phyloP scores from a whole-genome alignment of 2,329 filamentous ascomycete species.

The Capronia americana region DNA sequence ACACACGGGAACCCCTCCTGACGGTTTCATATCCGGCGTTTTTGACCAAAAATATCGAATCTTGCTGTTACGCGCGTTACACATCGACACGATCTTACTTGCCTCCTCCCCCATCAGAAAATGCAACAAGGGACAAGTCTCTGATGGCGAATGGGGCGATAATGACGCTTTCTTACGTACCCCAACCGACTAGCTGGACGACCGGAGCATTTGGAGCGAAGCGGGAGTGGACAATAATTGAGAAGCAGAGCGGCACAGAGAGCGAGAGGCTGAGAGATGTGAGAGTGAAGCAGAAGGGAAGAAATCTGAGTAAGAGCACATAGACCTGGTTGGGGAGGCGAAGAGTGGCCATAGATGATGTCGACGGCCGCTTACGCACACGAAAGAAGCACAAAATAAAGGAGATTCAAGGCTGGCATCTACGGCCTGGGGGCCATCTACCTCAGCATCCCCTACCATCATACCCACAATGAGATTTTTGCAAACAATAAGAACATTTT shows the following conservation, averaged over 20 bases:
- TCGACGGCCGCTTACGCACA: constrained; percentile 21
- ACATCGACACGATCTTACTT: constrained; percentile 16
- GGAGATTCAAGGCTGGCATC: constrained; percentile 27
- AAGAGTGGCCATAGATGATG: constrained; percentile 19
- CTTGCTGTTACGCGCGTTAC: constrained; percentile 18
- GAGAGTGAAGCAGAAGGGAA: constrained; percentile 13
- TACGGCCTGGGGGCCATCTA: constrained; percentile 15
- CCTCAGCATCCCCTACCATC: constrained; percentile 7
- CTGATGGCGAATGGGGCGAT: constrained; percentile 18
- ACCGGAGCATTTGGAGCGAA: constrained; percentile 17
- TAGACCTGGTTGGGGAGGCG: constrained; percentile 19
- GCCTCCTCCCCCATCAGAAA: constrained; percentile 9
- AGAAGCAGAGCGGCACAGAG: constrained; percentile 16
- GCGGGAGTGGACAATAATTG: constrained; percentile 15
- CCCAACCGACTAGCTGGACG: constrained; percentile 22
- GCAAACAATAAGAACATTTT: background rate
- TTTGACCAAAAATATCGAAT: constrained; percentile 12
- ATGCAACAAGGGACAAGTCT: background rate
- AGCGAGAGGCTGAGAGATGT: constrained; percentile 6
- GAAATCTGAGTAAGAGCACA: constrained; percentile 10
- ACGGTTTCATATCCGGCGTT: constrained; percentile 19
- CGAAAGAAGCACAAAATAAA: constrained; percentile 18
- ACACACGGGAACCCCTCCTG: constrained; percentile 12
- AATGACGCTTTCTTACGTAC: constrained; percentile 21
- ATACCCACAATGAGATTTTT: constrained; percentile 10